Base-by-base conservation (phyloP, 192 early-diverging fungal species). In the Coemansia sp. region DNA sequence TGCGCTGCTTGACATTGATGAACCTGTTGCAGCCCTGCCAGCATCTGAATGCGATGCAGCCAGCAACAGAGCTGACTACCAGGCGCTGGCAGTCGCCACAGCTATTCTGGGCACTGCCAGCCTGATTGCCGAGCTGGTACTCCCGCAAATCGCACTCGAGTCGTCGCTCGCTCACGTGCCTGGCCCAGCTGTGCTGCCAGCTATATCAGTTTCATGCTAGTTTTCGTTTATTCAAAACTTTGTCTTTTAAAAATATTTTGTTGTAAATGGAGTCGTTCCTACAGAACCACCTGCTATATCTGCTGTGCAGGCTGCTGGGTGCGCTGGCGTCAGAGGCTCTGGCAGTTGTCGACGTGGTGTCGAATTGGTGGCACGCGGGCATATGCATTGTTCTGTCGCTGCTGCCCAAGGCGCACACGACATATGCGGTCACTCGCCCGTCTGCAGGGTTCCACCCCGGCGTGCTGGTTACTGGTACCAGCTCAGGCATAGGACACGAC, bases 401-500 rank as follows among this genome's bases (percentile, higher is more conserved):
- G 53, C 68, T 84, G 26, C 83, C 83, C 38, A 76, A 74, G 65
- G 83, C 75, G 35, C 71, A 67, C 21, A 62, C 74, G 3, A 31
- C 38, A 31, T 84, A 69, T 53, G 66, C 68, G 0, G 74, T 81
- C 1, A 54, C 54, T 35, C 39, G 62, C 31, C 83, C 83, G 0
- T 17, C 38, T 3, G 48, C 35, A 10, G 61, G 45, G 37, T 81
- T 64, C 65, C 75, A 77, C 48, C 83, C 83, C 2, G 83, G 72
- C 4, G 71, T 84, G 6, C 65, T 84, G 17, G 64, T 84, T 19
- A 84, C 83, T 31, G 83, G 83, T 19, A 82, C 79, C 19, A 79
- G 75, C 65, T 74, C 75, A 1, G 83, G 83, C 6, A 84, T 84
- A 37, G 83, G 83, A 41, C 79, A 74, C 60, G 83, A 84, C 61